Evolutionary conservation across 2,329 filamentous ascomycete genomes (phyloP), one percentile per base, ranked within the genome.

Genomic region (Fusarium papillatum): DNA sequence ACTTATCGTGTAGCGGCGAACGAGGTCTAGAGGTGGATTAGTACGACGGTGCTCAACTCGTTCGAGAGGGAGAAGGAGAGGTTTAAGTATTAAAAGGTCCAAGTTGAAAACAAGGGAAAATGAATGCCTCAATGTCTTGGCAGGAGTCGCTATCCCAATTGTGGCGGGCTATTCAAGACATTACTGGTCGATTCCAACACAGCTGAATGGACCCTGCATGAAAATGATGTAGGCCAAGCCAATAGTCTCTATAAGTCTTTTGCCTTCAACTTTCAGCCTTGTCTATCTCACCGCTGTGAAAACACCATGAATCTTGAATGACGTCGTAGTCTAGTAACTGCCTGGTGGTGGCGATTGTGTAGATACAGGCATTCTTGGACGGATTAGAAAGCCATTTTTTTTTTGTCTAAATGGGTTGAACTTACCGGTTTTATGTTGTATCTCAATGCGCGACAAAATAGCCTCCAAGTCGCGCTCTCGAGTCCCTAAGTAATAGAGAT

Each of bases 161-260:
- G 57, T 60, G 57, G 57, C 57, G 24, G 34, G 16, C 36, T 24
- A 39, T n/a, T 39, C 36, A 19, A 39, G 29, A 39, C 14, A 24
- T 16, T 0, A 60, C 34, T 60, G 57, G 57, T 5, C 8, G 4
- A 29, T 17, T n/a, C 8, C 11, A 39, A 39, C 57, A 39, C 57
- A 60, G 57, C 57, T 60, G 57, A 60, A 60, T 8, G 22, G 16
- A 24, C 36, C 57, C 36, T 60, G 57, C 57, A 60, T 29, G 22
- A 29, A 8, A 41, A 39, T 60, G 57, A 60, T 60, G 57, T 41
- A 39, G 57, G 57, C 57, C 57, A 60, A 60, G 57, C 57, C 57
- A 60, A 60, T 60, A 60, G 34, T 60, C 34, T 5, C 6, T 8
- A 14, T 3, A 39, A 34, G 50, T 22, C 19, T 34, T 34, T 57